Evolutionary conservation across 495 filamentous ascomycete species (phyloP), one percentile per base, ranked within the genome.

Genomic region (Penicillium robsamsonii): DNA sequence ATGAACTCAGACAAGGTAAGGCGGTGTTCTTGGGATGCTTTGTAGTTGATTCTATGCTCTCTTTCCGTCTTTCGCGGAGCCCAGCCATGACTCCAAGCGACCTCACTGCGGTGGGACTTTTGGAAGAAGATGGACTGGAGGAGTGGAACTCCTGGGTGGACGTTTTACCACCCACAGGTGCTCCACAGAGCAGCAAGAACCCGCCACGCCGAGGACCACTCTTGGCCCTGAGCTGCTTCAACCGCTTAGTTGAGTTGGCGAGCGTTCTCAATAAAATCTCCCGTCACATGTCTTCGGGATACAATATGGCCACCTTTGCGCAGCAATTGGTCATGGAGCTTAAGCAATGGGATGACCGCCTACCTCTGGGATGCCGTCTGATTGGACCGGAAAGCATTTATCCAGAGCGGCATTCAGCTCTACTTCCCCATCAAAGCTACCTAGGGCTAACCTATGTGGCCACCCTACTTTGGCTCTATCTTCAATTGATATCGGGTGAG

Each of bases 111-210:
- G 61, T 81, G 31, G 73, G 77, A 2, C 62, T 76, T 10, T 60
- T 86, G 11, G 76, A 81, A 55, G 84, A 88, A 65, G 83, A 87
- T 66, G 87, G 84, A 6, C 65, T 84, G 18, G 87, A 90, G 56
- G 86, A 90, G 67, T 90, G 86, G 87, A 84, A 87, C 56, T 82
- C 81, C 2, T 90, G 87, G 87, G 73, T 71, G 4, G 77, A 83
- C 50, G 81, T 81, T 29, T 65, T 81, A 29, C 74, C 73, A 5
- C 75, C 75, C 12, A 76, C 72, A 0, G 60, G 60, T 9, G 60
- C 46, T 51, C 51, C 56, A 29, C 63, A 69, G 22, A 61, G 61
- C 20, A 38, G 20, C 33, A 72, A 69, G 53, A 67, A 68, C 54
- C 61, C 78, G 8, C 75, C 75, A 1, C 73, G 70, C 4, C 69